Base-by-base conservation (phyloP, 2,329 filamentous ascomycete genomes). In the Fusarium pseudonygamai region DNA sequence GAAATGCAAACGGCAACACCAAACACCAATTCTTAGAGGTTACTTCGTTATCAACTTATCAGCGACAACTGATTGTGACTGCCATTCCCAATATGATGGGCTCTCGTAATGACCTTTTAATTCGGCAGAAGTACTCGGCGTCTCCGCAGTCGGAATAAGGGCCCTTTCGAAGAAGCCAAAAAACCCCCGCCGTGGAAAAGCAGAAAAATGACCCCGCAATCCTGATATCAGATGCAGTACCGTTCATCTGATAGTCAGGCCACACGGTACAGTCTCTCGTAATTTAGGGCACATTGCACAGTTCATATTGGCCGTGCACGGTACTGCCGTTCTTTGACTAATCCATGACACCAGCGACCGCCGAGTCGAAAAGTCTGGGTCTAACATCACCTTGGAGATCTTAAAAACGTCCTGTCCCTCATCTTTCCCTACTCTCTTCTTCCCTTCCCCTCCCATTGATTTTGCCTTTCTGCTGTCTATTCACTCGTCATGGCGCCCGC, bases 401-500 rank as follows among this genome's bases (percentile, higher is more conserved):
- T 64, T 70, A 47, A 70, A 69, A 75, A 60, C 60, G 57, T 52
- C 63, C 30, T 67, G 37, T 64, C 39, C 60, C 67, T 57, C 56
- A 57, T 61, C n/a, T 47, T 42, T 52, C 37, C 18, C 45, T 60
- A 45, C 64, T 28, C 28, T 53, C 32, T 53, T 32, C 34, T 36
- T 53, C 30, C 58, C 53, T 5, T 24, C 40, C 36, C 26, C 30
- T n/a, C 50, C 43, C 37, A 45, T 60, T 72, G 26, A 52, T 28
- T 62, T 36, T 66, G 53, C 28, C 53, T 40, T 58, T 58, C 40
- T 58, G 34, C 39, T 60, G 30, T 58, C 39, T 24, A 50, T 52
- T 57, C 47, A 50, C 40, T 72, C 46, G 80, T 71, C 73, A 88
- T 89, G 87, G 82, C 87, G 59, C 87, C 87, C 77, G 84, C 85